A percentile compares a stretch with the other conserved stretches of the same genome.
These are phyloP conservation scores for Oldenlandia corymbosa DNA, from an alignment of 257 asterid genomes.

Conservation along the genomic window DNA sequence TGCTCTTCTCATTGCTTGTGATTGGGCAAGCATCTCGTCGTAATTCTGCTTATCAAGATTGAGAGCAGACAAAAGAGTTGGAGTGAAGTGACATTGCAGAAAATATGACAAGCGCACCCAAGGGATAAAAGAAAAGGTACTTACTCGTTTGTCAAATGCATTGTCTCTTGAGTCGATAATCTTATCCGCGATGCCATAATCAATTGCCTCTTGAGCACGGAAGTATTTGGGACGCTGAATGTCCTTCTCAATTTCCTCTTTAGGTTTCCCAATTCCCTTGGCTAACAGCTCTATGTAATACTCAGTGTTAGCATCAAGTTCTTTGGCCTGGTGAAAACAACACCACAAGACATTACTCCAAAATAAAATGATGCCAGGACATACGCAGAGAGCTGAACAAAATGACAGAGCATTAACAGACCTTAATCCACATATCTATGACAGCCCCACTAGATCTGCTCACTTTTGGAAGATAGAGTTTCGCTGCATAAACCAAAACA, in stretches of 20 bases:
- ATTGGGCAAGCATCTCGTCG: constrained; percentile 60
- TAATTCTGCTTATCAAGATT: constrained; percentile 43
- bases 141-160: constrained; percentile 79
- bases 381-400: not conserved
- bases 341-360: constrained; percentile 2
- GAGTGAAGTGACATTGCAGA: not conserved
- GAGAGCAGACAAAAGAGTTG: constrained; percentile 8
- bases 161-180: constrained; percentile 53
- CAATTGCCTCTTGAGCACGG: constrained; percentile 69
- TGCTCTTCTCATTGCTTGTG: constrained; percentile 57
- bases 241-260: constrained; percentile 78
- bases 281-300: constrained; percentile 65
- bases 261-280: constrained; percentile 74
- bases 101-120: constrained; percentile 1
- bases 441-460: constrained; percentile 68
- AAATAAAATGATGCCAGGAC: not conserved
- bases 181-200: constrained; percentile 85
- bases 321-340: constrained; percentile 57
- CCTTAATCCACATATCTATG: constrained; percentile 95
- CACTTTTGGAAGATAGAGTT: constrained; percentile 78
- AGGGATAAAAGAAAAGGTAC: not conserved
- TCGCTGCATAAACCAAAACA: constrained; percentile 47
- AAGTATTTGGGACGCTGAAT: constrained; percentile 66
- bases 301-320: constrained; percentile 66
- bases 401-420: constrained; percentile 14